Conservation (phyloP, 1,284 basidiomycete genomes). For the Trametes sp. region DNA sequence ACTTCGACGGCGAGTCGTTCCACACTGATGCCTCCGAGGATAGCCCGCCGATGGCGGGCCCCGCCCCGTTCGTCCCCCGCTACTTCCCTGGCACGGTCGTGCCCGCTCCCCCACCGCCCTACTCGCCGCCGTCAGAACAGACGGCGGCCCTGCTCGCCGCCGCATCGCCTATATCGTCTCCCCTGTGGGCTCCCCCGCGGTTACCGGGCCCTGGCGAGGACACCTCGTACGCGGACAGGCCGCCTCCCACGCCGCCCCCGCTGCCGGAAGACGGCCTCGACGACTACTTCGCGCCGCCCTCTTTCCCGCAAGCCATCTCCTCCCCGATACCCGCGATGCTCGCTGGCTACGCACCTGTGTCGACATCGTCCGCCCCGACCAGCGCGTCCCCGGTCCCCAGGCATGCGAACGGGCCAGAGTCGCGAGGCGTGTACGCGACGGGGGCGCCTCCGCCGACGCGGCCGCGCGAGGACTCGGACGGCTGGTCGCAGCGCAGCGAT, state of each 20-base stretch:
- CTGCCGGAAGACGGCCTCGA: slow-evolving; percentile 30
- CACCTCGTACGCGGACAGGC: slow-evolving; percentile 38
- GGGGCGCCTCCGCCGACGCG: slow-evolving; percentile 22
- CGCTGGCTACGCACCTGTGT: slow-evolving; percentile 34
- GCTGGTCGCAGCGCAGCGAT: slow-evolving; percentile 24
- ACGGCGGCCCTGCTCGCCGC: slow-evolving; percentile 35
- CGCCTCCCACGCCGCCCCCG: slow-evolving; percentile 40
- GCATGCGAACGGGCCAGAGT: slow-evolving; percentile 28
- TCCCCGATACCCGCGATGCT: slow-evolving; percentile 41
- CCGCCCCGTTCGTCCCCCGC: slow-evolving; percentile 57
- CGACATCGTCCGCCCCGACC: slow-evolving; percentile 24
- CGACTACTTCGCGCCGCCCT: slow-evolving; percentile 37
- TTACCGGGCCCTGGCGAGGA: slow-evolving; percentile 31
- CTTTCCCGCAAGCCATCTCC: slow-evolving; percentile 37
- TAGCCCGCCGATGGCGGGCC: slow-evolving; percentile 52
- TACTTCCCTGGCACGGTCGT: slow-evolving; percentile 60
- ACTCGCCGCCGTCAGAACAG: slow-evolving; percentile 32
- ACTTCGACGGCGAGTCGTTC: slow-evolving; percentile 42
- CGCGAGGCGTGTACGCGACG: slow-evolving; percentile 31
- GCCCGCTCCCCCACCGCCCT: slow-evolving; percentile 49
- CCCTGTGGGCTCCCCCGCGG: slow-evolving; percentile 31
- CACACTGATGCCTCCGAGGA: slow-evolving; percentile 51
- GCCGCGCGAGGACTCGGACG: slow-evolving; percentile 29
- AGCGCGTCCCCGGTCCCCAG: slow-evolving; percentile 30
- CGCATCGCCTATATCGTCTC: slow-evolving; percentile 22